A percentile compares a stretch with the other conserved stretches of the same genome.
These are phyloP conservation scores for Helotiales sp. DNA, from an alignment of 2,329 filamentous ascomycete genomes.

Conservation along the genomic window DNA sequence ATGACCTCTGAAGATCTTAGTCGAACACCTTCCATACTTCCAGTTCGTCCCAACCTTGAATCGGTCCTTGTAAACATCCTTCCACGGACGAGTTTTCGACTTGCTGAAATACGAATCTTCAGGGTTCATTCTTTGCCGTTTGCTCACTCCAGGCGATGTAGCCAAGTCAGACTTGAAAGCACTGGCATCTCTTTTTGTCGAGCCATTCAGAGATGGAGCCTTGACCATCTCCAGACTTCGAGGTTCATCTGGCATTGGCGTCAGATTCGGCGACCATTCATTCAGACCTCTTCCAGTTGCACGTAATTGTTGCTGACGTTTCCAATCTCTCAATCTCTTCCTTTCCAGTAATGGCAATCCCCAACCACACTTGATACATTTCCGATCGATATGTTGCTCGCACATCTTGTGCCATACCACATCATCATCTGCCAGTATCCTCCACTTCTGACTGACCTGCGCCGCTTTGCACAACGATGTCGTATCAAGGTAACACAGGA, in stretches of 20 bases:
- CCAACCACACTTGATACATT: slow-evolving; percentile 96
- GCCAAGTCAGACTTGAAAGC: slow-evolving; percentile 26
- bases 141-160: slow-evolving; percentile 28
- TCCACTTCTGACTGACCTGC: slow-evolving; percentile 89
- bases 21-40: slow-evolving; percentile 90
- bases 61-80: slow-evolving; percentile 93
- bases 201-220: slow-evolving; percentile 24
- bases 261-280: slow-evolving; percentile 56
- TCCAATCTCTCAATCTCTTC: slow-evolving; percentile 81
- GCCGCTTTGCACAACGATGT: slow-evolving; percentile 94
- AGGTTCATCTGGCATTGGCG: slow-evolving; percentile 50
- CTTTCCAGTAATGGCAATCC: slow-evolving; percentile 87
- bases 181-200: slow-evolving; percentile 37
- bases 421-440: slow-evolving; percentile 90
- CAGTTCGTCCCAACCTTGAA: slow-evolving; percentile 97
- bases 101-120: slow-evolving; percentile 42
- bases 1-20: slow-evolving; percentile 84
- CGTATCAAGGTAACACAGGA: slow-evolving; percentile 90
- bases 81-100: slow-evolving; percentile 77
- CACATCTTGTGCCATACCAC: slow-evolving; percentile 99
- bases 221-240: slow-evolving; percentile 17
- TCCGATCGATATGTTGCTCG: slow-evolving; percentile 92
- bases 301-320: slow-evolving; percentile 75
- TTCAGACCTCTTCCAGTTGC: slow-evolving; percentile 63
- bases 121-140: slow-evolving; percentile 35